A percentile compares a stretch with the other conserved stretches of the same genome.
phyloP scores from a whole-genome alignment of 2,329 filamentous ascomycete species.

The Scedosporium dehoogii region DNA sequence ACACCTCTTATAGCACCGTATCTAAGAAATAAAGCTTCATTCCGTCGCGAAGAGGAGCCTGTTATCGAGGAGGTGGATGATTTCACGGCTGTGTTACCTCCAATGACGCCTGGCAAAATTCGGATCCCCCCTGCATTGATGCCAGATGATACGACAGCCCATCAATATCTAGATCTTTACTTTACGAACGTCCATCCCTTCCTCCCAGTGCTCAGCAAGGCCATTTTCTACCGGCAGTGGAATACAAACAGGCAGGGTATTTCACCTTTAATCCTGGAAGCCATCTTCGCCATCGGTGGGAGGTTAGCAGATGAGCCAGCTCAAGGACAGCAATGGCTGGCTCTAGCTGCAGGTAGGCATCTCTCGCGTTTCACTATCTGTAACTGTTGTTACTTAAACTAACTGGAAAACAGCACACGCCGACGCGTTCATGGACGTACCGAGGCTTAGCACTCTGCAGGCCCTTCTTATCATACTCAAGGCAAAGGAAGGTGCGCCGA shows the following conservation, averaged over 20 bases:
- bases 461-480: constrained; percentile 81
- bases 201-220: constrained; percentile 77
- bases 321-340: constrained; percentile 86
- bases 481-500: constrained; percentile 82
- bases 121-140: constrained; percentile 88
- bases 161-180: constrained; percentile 83
- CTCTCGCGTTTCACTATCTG: background rate
- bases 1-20: constrained; percentile 57
- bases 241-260: constrained; percentile 71
- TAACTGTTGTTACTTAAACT: background rate
- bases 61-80: constrained; percentile 67
- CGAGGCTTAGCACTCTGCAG: constrained; percentile 83
- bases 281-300: constrained; percentile 82
- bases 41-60: constrained; percentile 46
- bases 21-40: constrained; percentile 54
- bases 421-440: constrained; percentile 87
- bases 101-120: constrained; percentile 60
- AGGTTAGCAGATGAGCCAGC: constrained; percentile 73
- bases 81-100: constrained; percentile 59
- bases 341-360: constrained; percentile 66
- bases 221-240: constrained; percentile 83
- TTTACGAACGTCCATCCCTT: constrained; percentile 89
- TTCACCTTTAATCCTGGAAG: constrained; percentile 80
- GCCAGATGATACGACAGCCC: constrained; percentile 73
- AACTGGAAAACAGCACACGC: constrained; percentile 57